Conservation (phyloP, 805 yeast species). For the Tetrapisispora taiwanensis region DNA sequence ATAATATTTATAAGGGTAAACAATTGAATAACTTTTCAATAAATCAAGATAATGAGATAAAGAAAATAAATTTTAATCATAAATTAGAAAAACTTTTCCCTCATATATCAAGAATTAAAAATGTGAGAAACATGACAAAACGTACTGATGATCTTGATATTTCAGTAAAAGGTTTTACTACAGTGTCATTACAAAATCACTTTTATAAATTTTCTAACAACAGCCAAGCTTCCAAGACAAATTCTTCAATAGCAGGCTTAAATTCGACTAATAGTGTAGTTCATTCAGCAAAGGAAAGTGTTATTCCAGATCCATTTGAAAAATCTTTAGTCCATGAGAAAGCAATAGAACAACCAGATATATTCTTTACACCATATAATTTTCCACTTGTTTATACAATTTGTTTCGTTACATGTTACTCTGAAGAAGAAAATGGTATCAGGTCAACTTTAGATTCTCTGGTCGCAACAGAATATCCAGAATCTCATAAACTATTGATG, state of each 20-base stretch:
- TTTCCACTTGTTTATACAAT: constrained; percentile 68
- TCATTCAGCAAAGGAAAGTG: background rate
- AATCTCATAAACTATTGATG: constrained; percentile 78
- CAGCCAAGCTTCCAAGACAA: background rate
- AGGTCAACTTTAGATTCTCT: constrained; percentile 85
- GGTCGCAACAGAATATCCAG: constrained; percentile 89
- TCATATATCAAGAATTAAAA: background rate
- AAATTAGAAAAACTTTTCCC: background rate
- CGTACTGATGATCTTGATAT: background rate
- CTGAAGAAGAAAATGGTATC: constrained; percentile 81
- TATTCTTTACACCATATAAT: constrained; percentile 75
- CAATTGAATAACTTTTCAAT: constrained; percentile 24
- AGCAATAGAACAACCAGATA: constrained; percentile 84
- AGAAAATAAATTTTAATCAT: background rate
- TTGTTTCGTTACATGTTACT: constrained; percentile 82
- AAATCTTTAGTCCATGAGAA: constrained; percentile 56
- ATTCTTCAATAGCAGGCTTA: background rate
- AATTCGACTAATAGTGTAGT: background rate
- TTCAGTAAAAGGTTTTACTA: constrained; percentile 35
- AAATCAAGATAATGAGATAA: background rate
- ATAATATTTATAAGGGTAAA: too few species aligned
- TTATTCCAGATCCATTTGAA: background rate
- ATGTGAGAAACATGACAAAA: background rate
- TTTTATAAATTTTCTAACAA: background rate
- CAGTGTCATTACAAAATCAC: constrained; percentile 37